Base-by-base conservation (phyloP, 768 basidiomycete genomes). In the Floccularia luteovirens region DNA sequence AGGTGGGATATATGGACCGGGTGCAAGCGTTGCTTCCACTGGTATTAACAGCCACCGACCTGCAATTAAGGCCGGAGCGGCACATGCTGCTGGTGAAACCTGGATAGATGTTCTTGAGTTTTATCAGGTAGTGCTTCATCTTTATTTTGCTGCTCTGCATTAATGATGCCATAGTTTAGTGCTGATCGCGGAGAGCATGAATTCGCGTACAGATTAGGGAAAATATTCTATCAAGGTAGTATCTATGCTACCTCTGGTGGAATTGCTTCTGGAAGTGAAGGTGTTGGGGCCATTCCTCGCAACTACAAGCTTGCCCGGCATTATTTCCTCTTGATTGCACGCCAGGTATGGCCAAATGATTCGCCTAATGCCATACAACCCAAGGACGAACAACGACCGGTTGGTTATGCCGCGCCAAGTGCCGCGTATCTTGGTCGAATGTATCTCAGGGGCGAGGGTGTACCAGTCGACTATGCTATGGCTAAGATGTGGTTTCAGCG, bases 401-500 rank as follows among this genome's bases (percentile, higher is more conserved):
- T 74, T n/a, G 67, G 65, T 2, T 76, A 80, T 21, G 92, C 89
- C 0, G 79, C 85, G 3, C 74, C 80, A 1, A 83, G 89, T 38
- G 91, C 92, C 4, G 89, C 76, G 2, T 97, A 89, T 60, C 58
- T 98, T 5, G 96, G 94, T 0, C 75, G 90, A 42, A 98, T 99
- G 92, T 86, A 85, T 50, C 59, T 99, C 23, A 71, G 96, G 25
- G 94, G 96, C 0, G 96, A 98, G 56, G 94, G 93, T 5, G 79
- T 89, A 17, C 83, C 82, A 49, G 69, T 70, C 44, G 88, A 97
- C 57, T 72, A 75, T 14, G 66, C 70, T 20, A 59, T 75, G 46
- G 93, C 90, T 6, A 90, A 81, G 64, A 75, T 93, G 66, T 99
- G 96, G 96, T 93, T 93, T 49, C 88, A 91, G 50, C 73, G 96